Percentiles rank a stretch among this genome's conserved stretches.
phyloP scores from a whole-genome alignment of 257 asterid genomes.

The Nicotiana attenuata region DNA sequence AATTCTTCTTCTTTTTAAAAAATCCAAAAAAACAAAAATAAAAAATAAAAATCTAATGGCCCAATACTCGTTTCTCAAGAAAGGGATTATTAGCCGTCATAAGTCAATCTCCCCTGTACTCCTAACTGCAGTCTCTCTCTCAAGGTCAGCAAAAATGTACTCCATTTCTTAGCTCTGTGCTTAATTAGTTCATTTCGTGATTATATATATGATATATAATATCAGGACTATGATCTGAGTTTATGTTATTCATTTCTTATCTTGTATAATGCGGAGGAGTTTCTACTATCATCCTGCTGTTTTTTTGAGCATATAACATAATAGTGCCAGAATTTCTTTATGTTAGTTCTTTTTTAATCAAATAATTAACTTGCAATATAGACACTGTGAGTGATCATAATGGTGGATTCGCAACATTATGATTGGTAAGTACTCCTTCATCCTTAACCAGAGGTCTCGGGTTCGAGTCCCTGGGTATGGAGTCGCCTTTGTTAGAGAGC shows the following conservation, averaged over 20 bases:
- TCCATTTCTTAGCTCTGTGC: not conserved
- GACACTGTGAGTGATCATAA: not conserved
- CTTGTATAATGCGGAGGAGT: not conserved
- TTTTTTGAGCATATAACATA: not conserved
- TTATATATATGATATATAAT: no score
- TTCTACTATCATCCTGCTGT: not conserved
- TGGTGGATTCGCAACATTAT: no score
- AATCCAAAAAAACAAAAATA: no score
- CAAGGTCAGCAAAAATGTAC: not conserved
- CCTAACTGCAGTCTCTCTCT: not conserved
- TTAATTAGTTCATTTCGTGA: not conserved
- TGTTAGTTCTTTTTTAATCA: not conserved
- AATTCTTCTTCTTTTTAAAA: no score
- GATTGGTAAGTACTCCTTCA: no score
- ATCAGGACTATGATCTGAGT: no score
- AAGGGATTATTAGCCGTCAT: not conserved
- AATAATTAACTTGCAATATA: not conserved
- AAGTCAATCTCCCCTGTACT: no score
- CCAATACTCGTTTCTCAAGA: not conserved
- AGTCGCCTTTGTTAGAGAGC: no score
- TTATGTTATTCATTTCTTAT: not conserved
- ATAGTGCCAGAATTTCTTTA: not conserved
- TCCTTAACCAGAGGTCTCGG: no score
- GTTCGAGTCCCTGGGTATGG: no score
- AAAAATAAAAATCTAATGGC: not conserved